Base-by-base conservation (phyloP, 352 stramenopile genomes). In the Phytopythium vexans region DNA sequence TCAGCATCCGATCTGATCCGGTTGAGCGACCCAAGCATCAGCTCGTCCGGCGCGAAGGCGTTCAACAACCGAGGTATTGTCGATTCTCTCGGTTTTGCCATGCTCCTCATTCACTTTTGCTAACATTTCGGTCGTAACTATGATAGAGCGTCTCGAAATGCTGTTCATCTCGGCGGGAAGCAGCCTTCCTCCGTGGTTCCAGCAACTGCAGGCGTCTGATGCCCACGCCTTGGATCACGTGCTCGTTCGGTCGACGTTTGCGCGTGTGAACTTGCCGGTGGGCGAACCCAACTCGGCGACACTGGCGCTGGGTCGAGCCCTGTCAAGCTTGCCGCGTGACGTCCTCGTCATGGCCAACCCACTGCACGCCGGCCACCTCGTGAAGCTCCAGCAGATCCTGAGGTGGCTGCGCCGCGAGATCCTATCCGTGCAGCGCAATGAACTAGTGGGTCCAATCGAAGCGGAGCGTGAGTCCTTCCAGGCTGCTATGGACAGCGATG, bases 101-200 rank as follows among this genome's bases (percentile, higher is more conserved):
- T 27, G 21, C 21, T 27, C 21, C 21, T 27, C 21, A 27, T 27
- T 27, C 21, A 27, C 21, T 15, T 8, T 14, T 64, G 11, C 40
- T 37, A 4, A n/a, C 11, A 8, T 48, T 11, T n/a, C 41, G 33
- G 31, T 53, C 11, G 41, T 44, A 34, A 7, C 44, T 32, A 8
- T 12, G 6, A 16, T 31, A 62, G 63, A 66, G 4, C 42, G 57
- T 41, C 55, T 67, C 8, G 52, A 68, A 56, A 44, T 85, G 45
- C 58, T 85, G 4, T 52, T 85, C 14, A 40, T 85, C 31, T 85
- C 74, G n/a, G 60, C 66, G 1, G 74, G 74, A 2, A 70, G 68
- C 14, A 81, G 56, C 42, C 27, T 85, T 7, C 32, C 8, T 11
- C 44, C 61, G 1, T 66, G 61, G 46, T 56, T 77, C 43, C 15